Conservation (phyloP, 1,139 yeast genomes). For the Scheffersomyces insectosa region DNA sequence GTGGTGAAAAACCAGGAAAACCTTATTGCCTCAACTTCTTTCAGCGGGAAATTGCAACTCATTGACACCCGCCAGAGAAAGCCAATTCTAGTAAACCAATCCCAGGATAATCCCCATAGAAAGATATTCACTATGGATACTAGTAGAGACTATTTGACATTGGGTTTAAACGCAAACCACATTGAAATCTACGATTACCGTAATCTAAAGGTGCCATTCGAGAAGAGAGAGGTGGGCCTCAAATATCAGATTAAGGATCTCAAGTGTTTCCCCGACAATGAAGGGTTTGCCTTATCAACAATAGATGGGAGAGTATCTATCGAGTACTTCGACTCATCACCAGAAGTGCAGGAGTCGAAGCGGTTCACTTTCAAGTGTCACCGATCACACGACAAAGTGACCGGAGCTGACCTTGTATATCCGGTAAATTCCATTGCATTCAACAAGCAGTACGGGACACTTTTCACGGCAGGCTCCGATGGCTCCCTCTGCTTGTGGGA, state of each 20-base stretch:
- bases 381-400: constrained; percentile 41
- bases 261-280: constrained; percentile 55
- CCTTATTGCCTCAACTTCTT: constrained; percentile 51
- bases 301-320: constrained; percentile 87
- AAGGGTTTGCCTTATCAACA: constrained; percentile 78
- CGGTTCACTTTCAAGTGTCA: constrained; percentile 88
- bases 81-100: constrained; percentile 9
- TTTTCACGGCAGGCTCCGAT: constrained; percentile 83
- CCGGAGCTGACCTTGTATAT: constrained; percentile 62
- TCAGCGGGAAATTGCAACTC: constrained; percentile 50
- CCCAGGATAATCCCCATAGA: constrained; percentile 16
- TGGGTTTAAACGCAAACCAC: constrained; percentile 56
- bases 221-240: constrained; percentile 67
- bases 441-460: constrained; percentile 44
- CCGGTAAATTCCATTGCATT: constrained; percentile 75
- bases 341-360: constrained; percentile 41
- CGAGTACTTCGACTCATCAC: constrained; percentile 62
- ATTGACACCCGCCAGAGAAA: constrained; percentile 28
- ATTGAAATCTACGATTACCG: constrained; percentile 63
- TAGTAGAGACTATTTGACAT: constrained; percentile 45
- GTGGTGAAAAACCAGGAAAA: constrained; percentile 25
- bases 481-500: constrained; percentile 81
- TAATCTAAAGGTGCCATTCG: constrained; percentile 44
- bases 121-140: constrained; percentile 72
- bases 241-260: constrained; percentile 69